phyloP scores from a whole-genome alignment of 345 rosid genomes.

The Geranium rotundifolium region DNA sequence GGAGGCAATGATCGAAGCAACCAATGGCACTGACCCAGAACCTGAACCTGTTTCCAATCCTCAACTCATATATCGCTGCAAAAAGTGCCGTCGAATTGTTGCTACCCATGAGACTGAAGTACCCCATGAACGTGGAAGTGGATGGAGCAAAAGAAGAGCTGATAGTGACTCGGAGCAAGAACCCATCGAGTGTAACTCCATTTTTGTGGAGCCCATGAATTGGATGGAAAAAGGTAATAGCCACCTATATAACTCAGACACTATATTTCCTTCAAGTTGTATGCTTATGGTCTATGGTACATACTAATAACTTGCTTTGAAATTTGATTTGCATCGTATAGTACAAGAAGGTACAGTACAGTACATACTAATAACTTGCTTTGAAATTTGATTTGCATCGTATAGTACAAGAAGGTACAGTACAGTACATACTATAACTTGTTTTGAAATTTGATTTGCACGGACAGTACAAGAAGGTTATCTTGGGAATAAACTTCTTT shows the following conservation, averaged over 20 bases:
- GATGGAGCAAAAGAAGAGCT: conserved; percentile 63
- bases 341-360: no score
- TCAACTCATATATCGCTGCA: conserved; percentile 62
- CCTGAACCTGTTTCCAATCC: conserved; percentile 28
- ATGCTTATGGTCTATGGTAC: neutral
- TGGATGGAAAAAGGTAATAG: conserved; percentile 72
- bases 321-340: conserved; percentile 11
- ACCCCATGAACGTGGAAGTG: conserved; percentile 57
- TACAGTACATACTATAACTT: neutral
- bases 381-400: conserved; percentile 7
- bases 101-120: conserved; percentile 61
- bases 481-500: conserved; percentile 73
- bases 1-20: conserved; percentile 13
- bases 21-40: conserved; percentile 9
- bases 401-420: no score
- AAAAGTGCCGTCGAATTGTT: conserved; percentile 67
- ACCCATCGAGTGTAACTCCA: conserved; percentile 52
- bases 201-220: conserved; percentile 88
- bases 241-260: neutral
- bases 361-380: neutral
- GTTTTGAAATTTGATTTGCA: conserved; percentile 2
- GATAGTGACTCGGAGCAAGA: conserved; percentile 19
- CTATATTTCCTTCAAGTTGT: neutral
- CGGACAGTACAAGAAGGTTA: conserved; percentile 60
- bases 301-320: neutral